Evolutionary conservation across 345 rosid genomes (phyloP), one percentile per base, ranked within the genome.

Genomic region (Gossypium ekmanianum): DNA sequence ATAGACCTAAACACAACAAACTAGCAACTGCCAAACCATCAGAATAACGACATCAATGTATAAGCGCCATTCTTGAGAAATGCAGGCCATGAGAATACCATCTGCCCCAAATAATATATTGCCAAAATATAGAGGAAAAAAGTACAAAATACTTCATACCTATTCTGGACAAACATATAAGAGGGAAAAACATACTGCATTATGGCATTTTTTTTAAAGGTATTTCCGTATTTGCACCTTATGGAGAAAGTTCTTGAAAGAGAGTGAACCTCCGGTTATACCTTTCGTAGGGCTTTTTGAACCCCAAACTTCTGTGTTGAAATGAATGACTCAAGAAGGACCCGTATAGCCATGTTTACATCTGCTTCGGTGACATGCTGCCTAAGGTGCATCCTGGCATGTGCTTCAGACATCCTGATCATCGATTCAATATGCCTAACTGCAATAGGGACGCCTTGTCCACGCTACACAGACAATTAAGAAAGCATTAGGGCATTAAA

Each of bases 341-440:
- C 97, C 61, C 94, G 78, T 61, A 95, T 95, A 62, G 97, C 98
- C 98, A 93, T 91, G 79, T 93, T 90, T 63, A 91, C 96, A 85
- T 95, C 98, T 70, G 93, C 98, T 79, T 91, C 96, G 10, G 86
- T 95, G 4, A 91, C 97, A 76, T 95, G 92, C 77, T 91, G 97
- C 34, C 98, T 88, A 77, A 93, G 94, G 79, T 93, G 98, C 92
- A 95, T 95, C 84, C 98, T 87, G 51, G 99, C 99, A 88, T 95
- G 98, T 75, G 98, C 94, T 83, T 95, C 99, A 41, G 98, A 91
- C 98, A 93, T 95, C 74, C 98, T 85, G 67, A 95, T 95, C 99
- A 95, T 95, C 2, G 97, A 95, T 84, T 95, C 99, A 1, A 93
- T 91, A 85, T 95, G 99, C 82, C 99, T 88, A 79, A 94, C 94